Evolutionary conservation across 1,284 basidiomycete genomes (phyloP).

Genomic region (Cutaneotrichosporon mucoides): DNA sequence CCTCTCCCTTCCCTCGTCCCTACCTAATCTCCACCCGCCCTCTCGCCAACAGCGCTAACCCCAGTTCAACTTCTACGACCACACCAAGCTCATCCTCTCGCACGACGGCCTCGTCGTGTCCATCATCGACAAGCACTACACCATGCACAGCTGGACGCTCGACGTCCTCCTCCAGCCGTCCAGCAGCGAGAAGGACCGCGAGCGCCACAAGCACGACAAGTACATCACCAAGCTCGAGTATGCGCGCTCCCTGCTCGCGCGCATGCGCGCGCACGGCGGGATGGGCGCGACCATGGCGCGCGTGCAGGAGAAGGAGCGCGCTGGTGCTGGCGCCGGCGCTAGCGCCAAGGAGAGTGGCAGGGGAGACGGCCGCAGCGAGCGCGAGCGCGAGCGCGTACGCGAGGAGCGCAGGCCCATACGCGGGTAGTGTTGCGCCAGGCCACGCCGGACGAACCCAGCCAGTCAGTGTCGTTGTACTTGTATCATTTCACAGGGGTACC

Average conservation of each 20-base stretch:
- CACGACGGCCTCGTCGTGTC: constrained; percentile 72
- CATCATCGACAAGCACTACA: constrained; percentile 84
- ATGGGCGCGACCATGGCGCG: constrained; percentile 7
- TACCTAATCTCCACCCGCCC: no score
- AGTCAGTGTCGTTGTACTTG: background rate
- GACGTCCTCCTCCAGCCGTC: constrained; percentile 60
- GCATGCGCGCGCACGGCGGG: constrained; percentile 26
- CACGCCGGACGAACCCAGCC: no score
- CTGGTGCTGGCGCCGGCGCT: background rate
- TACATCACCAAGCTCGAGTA: constrained; percentile 44
- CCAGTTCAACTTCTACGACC: constrained; percentile 95
- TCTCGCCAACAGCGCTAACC: background rate
- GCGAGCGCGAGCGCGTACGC: background rate
- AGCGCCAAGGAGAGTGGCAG: background rate
- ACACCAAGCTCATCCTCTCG: constrained; percentile 88
- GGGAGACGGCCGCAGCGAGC: background rate
- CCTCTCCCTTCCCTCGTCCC: background rate
- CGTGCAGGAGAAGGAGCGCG: constrained; percentile 10
- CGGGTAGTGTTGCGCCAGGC: background rate
- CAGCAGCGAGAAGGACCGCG: constrained; percentile 19
- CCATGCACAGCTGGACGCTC: constrained; percentile 69
- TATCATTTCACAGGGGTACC: background rate
- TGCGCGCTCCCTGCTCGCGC: constrained; percentile 37
- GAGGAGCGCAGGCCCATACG: background rate
- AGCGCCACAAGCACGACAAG: constrained; percentile 34